A percentile compares a stretch with the other conserved stretches of the same genome.
phyloP scores from a whole-genome alignment of 257 asterid genomes.

The Penstemon eatonii region DNA sequence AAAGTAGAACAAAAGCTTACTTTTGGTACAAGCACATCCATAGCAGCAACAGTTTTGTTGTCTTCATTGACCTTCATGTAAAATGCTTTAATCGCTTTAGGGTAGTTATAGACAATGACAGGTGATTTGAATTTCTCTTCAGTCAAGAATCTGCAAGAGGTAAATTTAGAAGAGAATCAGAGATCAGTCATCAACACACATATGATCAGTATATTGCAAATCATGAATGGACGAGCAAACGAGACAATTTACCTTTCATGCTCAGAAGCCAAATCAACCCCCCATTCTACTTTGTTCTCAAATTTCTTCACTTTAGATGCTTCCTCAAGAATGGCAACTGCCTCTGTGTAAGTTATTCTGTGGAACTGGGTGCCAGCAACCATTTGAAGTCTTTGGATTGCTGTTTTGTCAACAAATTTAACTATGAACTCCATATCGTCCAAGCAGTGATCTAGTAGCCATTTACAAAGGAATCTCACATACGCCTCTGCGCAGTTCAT shows the following conservation, averaged over 20 bases:
- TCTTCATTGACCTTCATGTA: constrained; percentile 98
- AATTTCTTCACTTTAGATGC: constrained; percentile 73
- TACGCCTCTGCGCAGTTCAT: constrained; percentile 99
- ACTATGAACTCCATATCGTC: constrained; percentile 90
- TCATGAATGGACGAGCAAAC: background rate
- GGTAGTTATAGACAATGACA: constrained; percentile 93
- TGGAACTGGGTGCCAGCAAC: constrained; percentile 74
- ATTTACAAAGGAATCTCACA: constrained; percentile 80
- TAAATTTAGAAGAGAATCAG: background rate
- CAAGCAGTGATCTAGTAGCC: constrained; percentile 87
- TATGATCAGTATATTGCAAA: background rate
- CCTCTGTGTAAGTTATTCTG: constrained; percentile 82
- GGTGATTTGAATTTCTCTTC: constrained; percentile 91
- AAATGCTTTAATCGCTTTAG: constrained; percentile 88
- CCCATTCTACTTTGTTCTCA: constrained; percentile 95
- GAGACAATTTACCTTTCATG: constrained; percentile 71
- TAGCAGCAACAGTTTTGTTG: constrained; percentile 93
- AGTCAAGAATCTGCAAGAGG: constrained; percentile 64
- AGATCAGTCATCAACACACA: constrained; percentile 17
- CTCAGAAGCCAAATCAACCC: constrained; percentile 94
- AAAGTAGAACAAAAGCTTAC: constrained; percentile 28
- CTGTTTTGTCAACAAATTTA: constrained; percentile 59
- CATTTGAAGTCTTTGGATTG: constrained; percentile 70
- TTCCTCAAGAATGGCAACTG: constrained; percentile 73
- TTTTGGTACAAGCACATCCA: constrained; percentile 99